Evolutionary conservation across 192 early-diverging fungal genomes (phyloP).

Genomic region (Neocallimastix lanati): DNA sequence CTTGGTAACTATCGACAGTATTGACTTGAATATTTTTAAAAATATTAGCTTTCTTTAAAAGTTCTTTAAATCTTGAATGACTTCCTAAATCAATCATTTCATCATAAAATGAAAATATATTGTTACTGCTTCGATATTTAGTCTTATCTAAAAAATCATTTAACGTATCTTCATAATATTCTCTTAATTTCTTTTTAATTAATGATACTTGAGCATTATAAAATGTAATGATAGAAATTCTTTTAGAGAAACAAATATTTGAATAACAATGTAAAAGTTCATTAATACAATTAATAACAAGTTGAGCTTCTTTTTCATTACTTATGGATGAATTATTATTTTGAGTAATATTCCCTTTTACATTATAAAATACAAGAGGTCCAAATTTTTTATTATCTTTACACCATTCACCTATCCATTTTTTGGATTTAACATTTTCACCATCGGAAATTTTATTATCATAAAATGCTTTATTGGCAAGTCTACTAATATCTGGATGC

Average conservation of each 20-base stretch:
- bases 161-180: background rate
- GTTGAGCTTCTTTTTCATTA: background rate
- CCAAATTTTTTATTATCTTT: constrained; percentile 14
- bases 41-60: constrained; percentile 31
- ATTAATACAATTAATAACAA: background rate
- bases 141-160: background rate
- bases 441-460: constrained; percentile 52
- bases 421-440: constrained; percentile 25
- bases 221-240: constrained; percentile 75
- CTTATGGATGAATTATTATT: background rate
- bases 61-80: background rate
- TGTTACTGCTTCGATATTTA: background rate
- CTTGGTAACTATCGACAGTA: constrained; percentile 91
- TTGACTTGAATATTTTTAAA: constrained; percentile 69
- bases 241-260: constrained; percentile 25
- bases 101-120: background rate
- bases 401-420: constrained; percentile 44
- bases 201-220: constrained; percentile 71
- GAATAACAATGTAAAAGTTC: background rate
- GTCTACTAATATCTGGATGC: constrained; percentile 74
- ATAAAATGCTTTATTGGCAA: constrained; percentile 68
- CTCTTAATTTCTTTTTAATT: constrained; percentile 43
- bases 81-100: background rate
- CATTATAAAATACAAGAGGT: constrained; percentile 62
- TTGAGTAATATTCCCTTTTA: constrained; percentile 21